phyloP scores from a whole-genome alignment of 331 rosid species.

The Acacia pycnantha region DNA sequence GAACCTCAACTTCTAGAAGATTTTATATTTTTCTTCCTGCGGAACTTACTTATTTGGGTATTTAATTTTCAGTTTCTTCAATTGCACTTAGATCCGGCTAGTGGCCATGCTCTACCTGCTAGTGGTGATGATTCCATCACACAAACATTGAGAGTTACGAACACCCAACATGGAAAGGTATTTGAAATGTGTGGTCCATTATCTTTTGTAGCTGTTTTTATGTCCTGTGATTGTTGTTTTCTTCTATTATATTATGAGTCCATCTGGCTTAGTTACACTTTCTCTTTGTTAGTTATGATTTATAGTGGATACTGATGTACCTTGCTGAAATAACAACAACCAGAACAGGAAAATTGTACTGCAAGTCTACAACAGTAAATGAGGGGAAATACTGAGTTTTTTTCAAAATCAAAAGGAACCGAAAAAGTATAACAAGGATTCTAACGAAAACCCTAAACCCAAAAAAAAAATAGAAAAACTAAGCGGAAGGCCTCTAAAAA shows the following conservation, averaged over 20 bases:
- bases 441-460: background rate
- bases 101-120: constrained; percentile 70
- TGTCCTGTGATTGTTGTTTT: background rate
- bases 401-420: too few species aligned
- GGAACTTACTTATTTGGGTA: constrained; percentile 43
- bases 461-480: too few species aligned
- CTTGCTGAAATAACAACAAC: background rate
- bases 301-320: background rate
- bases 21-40: constrained; percentile 22
- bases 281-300: constrained; percentile 14
- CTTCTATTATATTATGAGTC: background rate
- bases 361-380: too few species aligned
- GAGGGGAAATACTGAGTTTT: too few species aligned
- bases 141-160: constrained; percentile 79
- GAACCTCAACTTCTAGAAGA: constrained; percentile 13
- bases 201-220: background rate
- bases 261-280: background rate
- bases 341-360: too few species aligned
- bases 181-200: background rate
- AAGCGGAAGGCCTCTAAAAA: background rate
- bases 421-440: too few species aligned
- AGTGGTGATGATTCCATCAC: constrained; percentile 69
- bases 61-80: constrained; percentile 81
- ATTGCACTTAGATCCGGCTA: constrained; percentile 92
- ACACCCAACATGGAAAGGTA: constrained; percentile 98